Evolutionary conservation across 768 basidiomycete genomes (phyloP).

Genomic region (Galerina sulciceps): DNA sequence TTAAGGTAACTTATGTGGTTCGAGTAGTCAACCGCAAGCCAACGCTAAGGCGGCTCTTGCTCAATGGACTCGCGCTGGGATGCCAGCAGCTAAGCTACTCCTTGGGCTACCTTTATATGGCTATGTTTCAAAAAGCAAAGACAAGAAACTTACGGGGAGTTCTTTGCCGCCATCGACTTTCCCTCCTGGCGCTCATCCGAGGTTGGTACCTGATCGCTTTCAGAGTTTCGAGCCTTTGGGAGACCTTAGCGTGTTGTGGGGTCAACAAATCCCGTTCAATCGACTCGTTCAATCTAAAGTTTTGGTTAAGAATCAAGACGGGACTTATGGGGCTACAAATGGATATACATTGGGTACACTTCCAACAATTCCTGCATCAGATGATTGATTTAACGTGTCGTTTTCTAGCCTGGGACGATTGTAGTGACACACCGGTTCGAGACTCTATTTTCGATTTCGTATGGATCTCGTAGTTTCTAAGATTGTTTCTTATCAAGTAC

Average conservation of each 20-base stretch:
- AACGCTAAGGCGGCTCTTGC: slow-evolving; percentile 65
- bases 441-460: slow-evolving; percentile 26
- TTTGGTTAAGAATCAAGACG: slow-evolving; percentile 43
- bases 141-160: slow-evolving; percentile 34
- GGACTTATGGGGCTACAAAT: slow-evolving; percentile 44
- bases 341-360: slow-evolving; percentile 53
- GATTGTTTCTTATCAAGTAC: slow-evolving; percentile 29
- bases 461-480: slow-evolving; percentile 1
- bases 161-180: slow-evolving; percentile 11
- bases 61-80: slow-evolving; percentile 69
- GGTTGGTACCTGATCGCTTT: slow-evolving; percentile 3
- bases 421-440: slow-evolving; percentile 67
- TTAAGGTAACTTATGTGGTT: slow-evolving; percentile 59
- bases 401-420: slow-evolving; percentile 63
- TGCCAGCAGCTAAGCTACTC: slow-evolving; percentile 69
- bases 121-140: slow-evolving; percentile 56
- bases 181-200: slow-evolving; percentile 33
- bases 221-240: slow-evolving; percentile 29
- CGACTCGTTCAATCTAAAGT: slow-evolving; percentile 47
- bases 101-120: slow-evolving; percentile 75
- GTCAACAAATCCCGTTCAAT: slow-evolving; percentile 57
- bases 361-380: neutral
- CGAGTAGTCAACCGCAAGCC: slow-evolving; percentile 61
- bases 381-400: neutral
- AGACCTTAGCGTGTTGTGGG: slow-evolving; percentile 49